Percentiles rank a stretch among this genome's conserved stretches.
Conservation (phyloP, 2,329 filamentous ascomycete genomes). For the Alternaria panax region DNA sequence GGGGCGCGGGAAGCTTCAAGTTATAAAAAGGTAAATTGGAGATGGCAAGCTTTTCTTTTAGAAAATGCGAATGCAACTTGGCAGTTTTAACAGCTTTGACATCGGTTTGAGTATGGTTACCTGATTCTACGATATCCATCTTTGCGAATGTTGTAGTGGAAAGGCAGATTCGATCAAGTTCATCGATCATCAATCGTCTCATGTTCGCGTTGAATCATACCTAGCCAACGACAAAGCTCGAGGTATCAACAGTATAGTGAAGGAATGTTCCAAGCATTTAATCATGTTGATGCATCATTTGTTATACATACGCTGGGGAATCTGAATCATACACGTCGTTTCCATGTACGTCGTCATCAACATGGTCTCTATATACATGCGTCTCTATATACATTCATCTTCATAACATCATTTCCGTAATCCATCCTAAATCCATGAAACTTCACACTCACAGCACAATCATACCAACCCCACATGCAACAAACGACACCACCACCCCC, state of each 20-base stretch:
- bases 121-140: neutral
- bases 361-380: neutral
- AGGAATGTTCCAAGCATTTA: neutral
- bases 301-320: neutral
- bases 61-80: neutral
- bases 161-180: neutral
- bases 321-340: neutral
- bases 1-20: slow-evolving; percentile 45
- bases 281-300: neutral
- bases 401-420: neutral
- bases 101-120: neutral
- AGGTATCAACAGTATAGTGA: too few species aligned
- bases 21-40: slow-evolving; percentile 22
- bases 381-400: neutral
- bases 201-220: too few species aligned
- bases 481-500: slow-evolving; percentile 37
- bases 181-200: too few species aligned
- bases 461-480: slow-evolving; percentile 50
- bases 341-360: neutral
- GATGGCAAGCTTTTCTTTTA: neutral
- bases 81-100: neutral
- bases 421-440: neutral
- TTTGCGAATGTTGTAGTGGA: neutral
- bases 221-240: too few species aligned
- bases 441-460: slow-evolving; percentile 41